Evolutionary conservation across 371 early-diverging fungal genomes (phyloP).

Genomic region (Parasitella parasitica): DNA sequence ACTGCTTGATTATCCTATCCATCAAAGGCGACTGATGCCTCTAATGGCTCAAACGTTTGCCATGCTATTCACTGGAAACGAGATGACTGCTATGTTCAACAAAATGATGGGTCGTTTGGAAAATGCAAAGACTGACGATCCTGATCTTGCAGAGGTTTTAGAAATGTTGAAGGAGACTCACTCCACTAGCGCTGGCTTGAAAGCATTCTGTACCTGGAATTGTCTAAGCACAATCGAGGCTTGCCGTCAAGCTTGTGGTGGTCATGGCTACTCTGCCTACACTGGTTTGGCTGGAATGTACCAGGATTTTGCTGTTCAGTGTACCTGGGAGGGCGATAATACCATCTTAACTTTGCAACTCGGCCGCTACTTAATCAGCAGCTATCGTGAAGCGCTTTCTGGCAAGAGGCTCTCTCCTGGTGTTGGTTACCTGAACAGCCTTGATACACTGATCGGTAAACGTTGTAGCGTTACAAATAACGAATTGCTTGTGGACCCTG

Average conservation of each 20-base stretch:
- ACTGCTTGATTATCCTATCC: slow-evolving; percentile 88
- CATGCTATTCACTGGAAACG: slow-evolving; percentile 86
- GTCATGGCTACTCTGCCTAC: slow-evolving; percentile 92
- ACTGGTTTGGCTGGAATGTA: slow-evolving; percentile 85
- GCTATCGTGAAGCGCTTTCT: slow-evolving; percentile 75
- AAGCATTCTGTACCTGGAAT: slow-evolving; percentile 94
- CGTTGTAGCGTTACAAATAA: slow-evolving; percentile 52
- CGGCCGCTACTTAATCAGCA: slow-evolving; percentile 84
- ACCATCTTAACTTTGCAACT: slow-evolving; percentile 89
- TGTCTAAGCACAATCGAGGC: slow-evolving; percentile 85
- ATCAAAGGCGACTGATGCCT: slow-evolving; percentile 90
- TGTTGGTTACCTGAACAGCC: slow-evolving; percentile 75
- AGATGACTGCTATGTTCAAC: slow-evolving; percentile 78
- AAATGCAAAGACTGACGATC: slow-evolving; percentile 63
- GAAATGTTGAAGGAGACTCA: slow-evolving; percentile 89
- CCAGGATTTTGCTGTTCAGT: slow-evolving; percentile 91
- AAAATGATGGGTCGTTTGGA: slow-evolving; percentile 75
- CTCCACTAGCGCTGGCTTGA: slow-evolving; percentile 88
- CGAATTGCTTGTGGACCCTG: slow-evolving; percentile 58
- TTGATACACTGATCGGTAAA: slow-evolving; percentile 51
- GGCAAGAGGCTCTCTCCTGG: slow-evolving; percentile 79
- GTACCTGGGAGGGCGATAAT: slow-evolving; percentile 94
- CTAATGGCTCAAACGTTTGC: slow-evolving; percentile 89
- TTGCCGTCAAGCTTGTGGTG: slow-evolving; percentile 88
- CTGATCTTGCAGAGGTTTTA: slow-evolving; percentile 63